A percentile compares a stretch with the other conserved stretches of the same genome.
phyloP scores from a whole-genome alignment of 441 rosid genomes.

The Flueggea neowawraea region DNA sequence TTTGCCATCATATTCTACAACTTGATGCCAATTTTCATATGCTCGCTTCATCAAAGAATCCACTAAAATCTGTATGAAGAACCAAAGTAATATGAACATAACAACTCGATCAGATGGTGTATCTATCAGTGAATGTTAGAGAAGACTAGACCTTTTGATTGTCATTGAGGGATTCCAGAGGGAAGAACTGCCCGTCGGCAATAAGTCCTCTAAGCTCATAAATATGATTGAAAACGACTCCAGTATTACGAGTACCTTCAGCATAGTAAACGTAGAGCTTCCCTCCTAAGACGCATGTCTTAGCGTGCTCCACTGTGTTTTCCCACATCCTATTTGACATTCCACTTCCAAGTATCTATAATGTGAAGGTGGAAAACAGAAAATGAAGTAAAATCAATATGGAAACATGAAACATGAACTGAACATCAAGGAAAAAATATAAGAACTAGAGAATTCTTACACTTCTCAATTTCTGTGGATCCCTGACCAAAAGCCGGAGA shows the following conservation, averaged over 20 bases:
- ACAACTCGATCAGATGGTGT: background rate
- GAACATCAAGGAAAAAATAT: background rate
- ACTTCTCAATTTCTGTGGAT: constrained; percentile 75
- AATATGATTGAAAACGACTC: constrained; percentile 84
- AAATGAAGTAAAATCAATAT: constrained; percentile 10
- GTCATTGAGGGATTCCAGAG: constrained; percentile 77
- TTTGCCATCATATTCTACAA: constrained; percentile 86
- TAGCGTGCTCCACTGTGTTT: constrained; percentile 90
- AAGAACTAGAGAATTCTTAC: constrained; percentile 33
- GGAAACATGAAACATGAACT: background rate
- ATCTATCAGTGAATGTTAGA: background rate
- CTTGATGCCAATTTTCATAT: constrained; percentile 94
- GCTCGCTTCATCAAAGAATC: constrained; percentile 88
- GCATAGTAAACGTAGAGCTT: constrained; percentile 82
- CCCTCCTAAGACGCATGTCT: constrained; percentile 87
- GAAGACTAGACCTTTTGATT: constrained; percentile 66
- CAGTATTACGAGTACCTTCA: constrained; percentile 51
- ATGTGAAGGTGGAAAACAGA: constrained; percentile 10
- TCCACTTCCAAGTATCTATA: constrained; percentile 94
- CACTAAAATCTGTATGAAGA: constrained; percentile 62
- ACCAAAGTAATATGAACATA: constrained; percentile 8
- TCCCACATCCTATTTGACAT: constrained; percentile 99
- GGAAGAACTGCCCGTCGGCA: constrained; percentile 60
- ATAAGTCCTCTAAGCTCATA: constrained; percentile 86
- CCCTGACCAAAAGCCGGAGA: constrained; percentile 77